Percentiles rank a stretch among this genome's conserved stretches.
phyloP scores from a whole-genome alignment of 2,329 filamentous ascomycete species.

The Fusarium equiseti region DNA sequence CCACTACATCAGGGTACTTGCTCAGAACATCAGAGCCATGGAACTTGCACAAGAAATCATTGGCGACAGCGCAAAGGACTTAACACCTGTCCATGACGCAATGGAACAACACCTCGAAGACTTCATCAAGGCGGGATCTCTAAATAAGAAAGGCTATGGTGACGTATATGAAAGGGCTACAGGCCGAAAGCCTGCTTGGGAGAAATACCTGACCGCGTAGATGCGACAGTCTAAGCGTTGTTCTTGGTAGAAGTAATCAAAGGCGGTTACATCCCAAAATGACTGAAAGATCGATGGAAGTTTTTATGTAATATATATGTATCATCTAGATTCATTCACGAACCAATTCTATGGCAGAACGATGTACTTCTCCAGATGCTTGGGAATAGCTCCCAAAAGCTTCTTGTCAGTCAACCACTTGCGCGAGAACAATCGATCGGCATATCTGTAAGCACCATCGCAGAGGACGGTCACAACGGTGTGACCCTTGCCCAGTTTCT shows the following conservation, averaged over 20 bases:
- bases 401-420: conserved; percentile 93
- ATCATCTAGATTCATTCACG: conserved; percentile 47
- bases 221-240: background rate
- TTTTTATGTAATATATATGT: conserved; percentile 44
- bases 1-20: conserved; percentile 47
- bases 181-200: conserved; percentile 50
- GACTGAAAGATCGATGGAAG: conserved; percentile 14
- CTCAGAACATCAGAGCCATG: conserved; percentile 57
- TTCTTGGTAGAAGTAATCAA: background rate
- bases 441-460: conserved; percentile 97
- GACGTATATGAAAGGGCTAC: conserved; percentile 45
- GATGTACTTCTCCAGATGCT: conserved; percentile 92
- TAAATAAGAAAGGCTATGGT: conserved; percentile 36
- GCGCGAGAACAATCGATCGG: conserved; percentile 90
- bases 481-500: conserved; percentile 87
- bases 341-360: conserved; percentile 75
- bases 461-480: conserved; percentile 95
- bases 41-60: conserved; percentile 59
- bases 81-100: conserved; percentile 56
- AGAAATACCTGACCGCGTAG: conserved; percentile 4
- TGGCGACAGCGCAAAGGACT: conserved; percentile 42
- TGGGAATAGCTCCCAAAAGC: conserved; percentile 82
- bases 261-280: background rate
- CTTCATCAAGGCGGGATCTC: conserved; percentile 39
- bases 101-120: conserved; percentile 55